phyloP scores from a whole-genome alignment of 2,329 filamentous ascomycete species.

The Cordyceps militaris region DNA sequence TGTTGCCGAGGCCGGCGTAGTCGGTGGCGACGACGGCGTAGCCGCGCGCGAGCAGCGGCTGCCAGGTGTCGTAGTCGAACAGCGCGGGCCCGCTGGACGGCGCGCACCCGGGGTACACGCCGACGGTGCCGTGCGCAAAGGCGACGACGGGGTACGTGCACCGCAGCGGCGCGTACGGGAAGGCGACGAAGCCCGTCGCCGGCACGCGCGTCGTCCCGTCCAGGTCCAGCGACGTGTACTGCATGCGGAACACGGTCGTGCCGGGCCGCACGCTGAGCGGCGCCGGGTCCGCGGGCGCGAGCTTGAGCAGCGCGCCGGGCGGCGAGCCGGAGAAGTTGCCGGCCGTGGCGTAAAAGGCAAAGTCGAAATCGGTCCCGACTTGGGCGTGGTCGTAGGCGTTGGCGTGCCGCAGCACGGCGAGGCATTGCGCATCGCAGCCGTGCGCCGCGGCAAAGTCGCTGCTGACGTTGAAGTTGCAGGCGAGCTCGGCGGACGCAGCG shows the following conservation, averaged over 20 bases:
- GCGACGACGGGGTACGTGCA: slow-evolving; percentile 10
- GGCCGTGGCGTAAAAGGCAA: slow-evolving; percentile 1
- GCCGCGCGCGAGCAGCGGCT: slow-evolving; percentile 8
- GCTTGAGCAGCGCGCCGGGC: slow-evolving; percentile 17
- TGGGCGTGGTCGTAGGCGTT: not conserved
- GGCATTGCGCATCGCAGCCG: not conserved
- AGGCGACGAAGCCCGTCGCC: slow-evolving; percentile 15
- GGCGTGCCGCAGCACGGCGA: not conserved
- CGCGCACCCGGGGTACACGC: slow-evolving; percentile 15
- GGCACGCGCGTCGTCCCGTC: slow-evolving; percentile 12
- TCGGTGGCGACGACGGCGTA: slow-evolving; percentile 19
- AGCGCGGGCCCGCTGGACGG: slow-evolving; percentile 13
- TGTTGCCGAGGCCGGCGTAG: slow-evolving; percentile 19
- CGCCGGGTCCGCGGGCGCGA: slow-evolving; percentile 13
- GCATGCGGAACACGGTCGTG: slow-evolving; percentile 16
- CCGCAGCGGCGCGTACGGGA: not conserved
- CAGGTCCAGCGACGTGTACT: slow-evolving; percentile 17
- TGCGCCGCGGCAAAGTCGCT: not conserved
- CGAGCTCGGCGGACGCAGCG: not conserved
- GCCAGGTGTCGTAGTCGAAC: slow-evolving; percentile 16
- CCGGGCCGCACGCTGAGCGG: slow-evolving; percentile 13
- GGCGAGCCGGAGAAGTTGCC: slow-evolving; percentile 14
- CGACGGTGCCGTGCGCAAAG: slow-evolving; percentile 17
- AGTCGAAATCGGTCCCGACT: slow-evolving; percentile 2
- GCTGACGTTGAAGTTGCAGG: not conserved